Evolutionary conservation across 345 rosid species (phyloP), one percentile per base, ranked within the genome.

Genomic region (Syzygium grande): DNA sequence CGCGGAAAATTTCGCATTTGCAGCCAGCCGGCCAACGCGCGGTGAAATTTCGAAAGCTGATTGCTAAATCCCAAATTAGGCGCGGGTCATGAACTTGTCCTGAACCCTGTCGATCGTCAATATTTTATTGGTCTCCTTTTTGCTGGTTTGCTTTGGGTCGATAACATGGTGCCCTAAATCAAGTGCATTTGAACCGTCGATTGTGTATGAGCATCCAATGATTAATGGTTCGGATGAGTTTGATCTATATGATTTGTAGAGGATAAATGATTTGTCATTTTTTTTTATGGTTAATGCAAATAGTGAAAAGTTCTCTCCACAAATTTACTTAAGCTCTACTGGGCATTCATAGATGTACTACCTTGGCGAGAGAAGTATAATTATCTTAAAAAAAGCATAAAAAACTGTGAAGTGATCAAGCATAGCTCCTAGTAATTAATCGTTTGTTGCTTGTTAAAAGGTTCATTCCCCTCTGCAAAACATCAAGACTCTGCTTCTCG

Each of bases 141-240:
- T 55, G 9, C 8, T 3, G 56, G 7, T 8, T 53, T 55, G 25
- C 11, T 4, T 68, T 9, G 79, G 68, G 13, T 17, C 2, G 5
- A 34, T 17, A 68, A 11, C 17, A 9, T 34, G 9, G 4, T 68
- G 5, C 3, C 16, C 11, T 4, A 30, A 65, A 65, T 65, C 3
- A 1, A 65, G 11, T 16, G 17, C 25, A 17, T 4, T 3, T 68
- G 0, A 68, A 68, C 5, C 1, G 3, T 34, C 34, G 1, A 30
- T 30, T 0, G 0, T 0, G 3, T 34, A 23, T 3, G 46, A 68
- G 3, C 10, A 16, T 2, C 21, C 4, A 0, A 9, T 9, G 1
- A 10, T 34, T 17, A 34, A 13, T 61, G 10, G 9, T 14, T 1
- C 0, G 0, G 1, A 59, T 1, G 1, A 27, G 27, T 59, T 59